Conservation (phyloP, 352 stramenopile species). For the Labyrinthula sp. region DNA sequence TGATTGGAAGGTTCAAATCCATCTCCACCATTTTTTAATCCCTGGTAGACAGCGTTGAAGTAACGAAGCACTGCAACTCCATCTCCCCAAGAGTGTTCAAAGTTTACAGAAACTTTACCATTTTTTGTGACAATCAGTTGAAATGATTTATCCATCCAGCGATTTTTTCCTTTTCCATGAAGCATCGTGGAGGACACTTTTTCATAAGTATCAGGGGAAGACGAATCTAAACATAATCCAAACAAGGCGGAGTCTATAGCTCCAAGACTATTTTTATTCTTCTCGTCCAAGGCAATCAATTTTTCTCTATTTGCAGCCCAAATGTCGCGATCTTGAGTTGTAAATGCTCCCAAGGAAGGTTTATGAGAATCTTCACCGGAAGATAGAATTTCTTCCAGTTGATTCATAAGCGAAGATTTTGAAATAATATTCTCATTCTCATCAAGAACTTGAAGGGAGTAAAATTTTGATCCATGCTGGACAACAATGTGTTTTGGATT, state of each 20-base stretch:
- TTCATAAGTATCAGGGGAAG: constrained; percentile 39
- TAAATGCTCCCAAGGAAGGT: constrained; percentile 25
- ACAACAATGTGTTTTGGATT: constrained; percentile 49
- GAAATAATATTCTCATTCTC: constrained; percentile 16
- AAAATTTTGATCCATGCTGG: constrained; percentile 57
- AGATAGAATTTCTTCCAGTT: constrained; percentile 52
- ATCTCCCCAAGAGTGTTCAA: constrained; percentile 66
- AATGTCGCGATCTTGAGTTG: constrained; percentile 42
- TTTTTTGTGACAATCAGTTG: constrained; percentile 58
- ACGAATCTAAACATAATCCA: constrained; percentile 48
- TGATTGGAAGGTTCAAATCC: no score
- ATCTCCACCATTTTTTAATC: constrained; percentile 54
- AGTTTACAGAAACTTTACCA: constrained; percentile 55
- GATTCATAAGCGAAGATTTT: constrained; percentile 46
- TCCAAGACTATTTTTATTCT: constrained; percentile 48
- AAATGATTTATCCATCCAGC: constrained; percentile 75
- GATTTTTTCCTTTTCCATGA: constrained; percentile 52
- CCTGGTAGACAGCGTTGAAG: constrained; percentile 58
- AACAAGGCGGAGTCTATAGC: constrained; percentile 61
- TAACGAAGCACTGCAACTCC: constrained; percentile 60
- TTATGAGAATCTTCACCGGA: constrained; percentile 8
- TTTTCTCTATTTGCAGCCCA: constrained; percentile 48
- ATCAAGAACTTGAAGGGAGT: constrained; percentile 55
- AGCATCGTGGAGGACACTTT: constrained; percentile 53
- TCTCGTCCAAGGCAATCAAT: constrained; percentile 38